A percentile compares a stretch with the other conserved stretches of the same genome.
Evolutionary conservation across 78 protist genomes (phyloP).

Genomic region (Protostelium mycophagum): DNA sequence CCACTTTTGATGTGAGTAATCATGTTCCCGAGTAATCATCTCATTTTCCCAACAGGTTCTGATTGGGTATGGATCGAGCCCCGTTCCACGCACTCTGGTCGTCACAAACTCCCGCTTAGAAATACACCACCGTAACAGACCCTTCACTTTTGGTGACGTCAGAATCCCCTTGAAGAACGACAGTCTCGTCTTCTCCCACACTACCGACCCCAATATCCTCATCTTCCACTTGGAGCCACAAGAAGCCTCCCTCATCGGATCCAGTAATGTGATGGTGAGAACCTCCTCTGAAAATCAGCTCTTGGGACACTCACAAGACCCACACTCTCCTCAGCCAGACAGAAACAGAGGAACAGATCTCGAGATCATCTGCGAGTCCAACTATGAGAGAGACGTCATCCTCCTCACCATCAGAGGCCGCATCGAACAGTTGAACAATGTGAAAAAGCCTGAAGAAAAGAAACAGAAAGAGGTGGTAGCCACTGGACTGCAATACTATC

Average conservation of each 20-base stretch:
- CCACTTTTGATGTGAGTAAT: background rate
- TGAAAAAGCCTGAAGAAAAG: background rate
- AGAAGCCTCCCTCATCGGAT: background rate
- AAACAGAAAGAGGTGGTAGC: background rate
- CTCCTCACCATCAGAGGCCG: background rate
- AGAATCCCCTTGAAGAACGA: background rate
- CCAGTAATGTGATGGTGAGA: background rate
- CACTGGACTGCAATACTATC: slow-evolving; percentile 2
- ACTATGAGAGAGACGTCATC: background rate
- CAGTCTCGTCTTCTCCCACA: background rate
- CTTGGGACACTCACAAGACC: background rate
- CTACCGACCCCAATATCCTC: background rate
- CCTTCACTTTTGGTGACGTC: background rate
- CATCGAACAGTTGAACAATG: background rate
- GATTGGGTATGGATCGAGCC: background rate
- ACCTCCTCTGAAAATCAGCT: background rate
- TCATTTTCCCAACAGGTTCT: background rate
- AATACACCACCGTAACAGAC: background rate
- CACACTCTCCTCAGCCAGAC: background rate
- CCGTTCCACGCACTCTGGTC: background rate
- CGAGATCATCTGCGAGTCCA: background rate
- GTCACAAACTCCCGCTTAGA: background rate
- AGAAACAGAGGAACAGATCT: background rate
- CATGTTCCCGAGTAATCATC: background rate
- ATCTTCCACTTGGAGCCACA: background rate